Evolutionary conservation across 345 rosid species (phyloP).

Genomic region (Alliaria petiolata): DNA sequence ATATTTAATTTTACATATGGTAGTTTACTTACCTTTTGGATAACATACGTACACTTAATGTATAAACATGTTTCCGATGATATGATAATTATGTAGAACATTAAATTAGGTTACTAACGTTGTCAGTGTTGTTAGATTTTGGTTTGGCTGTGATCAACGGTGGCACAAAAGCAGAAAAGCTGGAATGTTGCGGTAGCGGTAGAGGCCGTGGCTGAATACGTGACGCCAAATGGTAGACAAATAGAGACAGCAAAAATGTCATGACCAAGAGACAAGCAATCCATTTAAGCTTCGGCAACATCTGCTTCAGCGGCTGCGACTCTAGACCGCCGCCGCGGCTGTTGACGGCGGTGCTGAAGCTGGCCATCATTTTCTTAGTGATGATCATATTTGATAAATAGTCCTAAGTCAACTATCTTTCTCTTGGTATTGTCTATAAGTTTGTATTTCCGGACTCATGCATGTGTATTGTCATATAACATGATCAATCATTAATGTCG

Average conservation of each 20-base stretch:
- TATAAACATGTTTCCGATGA: background rate
- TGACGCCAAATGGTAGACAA: background rate
- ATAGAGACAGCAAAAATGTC: background rate
- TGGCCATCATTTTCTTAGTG: background rate
- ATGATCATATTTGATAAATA: background rate
- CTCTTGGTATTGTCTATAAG: background rate
- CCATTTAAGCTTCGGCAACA: background rate
- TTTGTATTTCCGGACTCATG: background rate
- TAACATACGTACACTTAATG: background rate
- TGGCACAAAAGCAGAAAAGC: background rate
- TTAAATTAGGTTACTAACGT: background rate
- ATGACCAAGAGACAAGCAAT: background rate
- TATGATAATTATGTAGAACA: background rate
- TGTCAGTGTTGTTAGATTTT: background rate
- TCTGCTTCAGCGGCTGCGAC: background rate
- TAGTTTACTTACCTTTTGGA: background rate
- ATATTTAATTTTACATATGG: background rate
- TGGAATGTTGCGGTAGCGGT: background rate
- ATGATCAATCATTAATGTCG: background rate
- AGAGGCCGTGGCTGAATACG: constrained; percentile 3
- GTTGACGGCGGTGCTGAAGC: background rate
- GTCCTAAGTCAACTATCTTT: background rate
- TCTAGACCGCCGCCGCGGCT: background rate
- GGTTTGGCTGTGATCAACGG: background rate
- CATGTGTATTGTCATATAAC: background rate